These are phyloP conservation scores for Fragaria iinumae DNA, from an alignment of 306 rosid species.

Conservation along the genomic window DNA sequence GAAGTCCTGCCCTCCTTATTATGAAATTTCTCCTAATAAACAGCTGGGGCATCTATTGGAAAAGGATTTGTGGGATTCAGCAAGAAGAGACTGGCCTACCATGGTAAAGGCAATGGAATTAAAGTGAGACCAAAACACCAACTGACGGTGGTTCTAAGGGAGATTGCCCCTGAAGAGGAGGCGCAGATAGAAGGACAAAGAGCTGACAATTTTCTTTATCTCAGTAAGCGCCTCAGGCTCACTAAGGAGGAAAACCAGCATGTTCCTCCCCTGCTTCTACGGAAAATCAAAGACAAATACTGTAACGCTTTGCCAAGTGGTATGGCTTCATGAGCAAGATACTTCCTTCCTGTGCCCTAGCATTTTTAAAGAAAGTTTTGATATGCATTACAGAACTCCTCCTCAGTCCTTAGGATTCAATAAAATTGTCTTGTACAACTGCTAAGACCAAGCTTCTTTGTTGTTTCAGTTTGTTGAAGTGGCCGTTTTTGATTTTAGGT, in stretches of 20 bases:
- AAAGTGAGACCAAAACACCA: conserved; percentile 66
- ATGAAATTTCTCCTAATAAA: neutral
- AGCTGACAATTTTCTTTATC: conserved; percentile 67
- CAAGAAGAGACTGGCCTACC: conserved; percentile 47
- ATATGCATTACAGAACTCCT: conserved; percentile 1
- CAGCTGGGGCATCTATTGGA: conserved; percentile 84
- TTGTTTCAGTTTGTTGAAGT: neutral
- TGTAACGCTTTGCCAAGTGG: conserved; percentile 22
- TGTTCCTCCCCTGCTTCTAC: conserved; percentile 78
- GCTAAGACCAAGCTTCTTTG: neutral
- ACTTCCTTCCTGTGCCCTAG: conserved; percentile 2
- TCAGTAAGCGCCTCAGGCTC: conserved; percentile 43
- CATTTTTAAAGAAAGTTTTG: conserved; percentile 8
- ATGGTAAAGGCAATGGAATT: conserved; percentile 49
- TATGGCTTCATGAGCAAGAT: conserved; percentile 18
- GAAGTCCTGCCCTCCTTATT: conserved; percentile 27
- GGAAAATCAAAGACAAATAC: conserved; percentile 63
- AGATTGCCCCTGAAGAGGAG: conserved; percentile 82
- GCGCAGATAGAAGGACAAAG: conserved; percentile 71
- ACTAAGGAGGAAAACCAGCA: conserved; percentile 48
- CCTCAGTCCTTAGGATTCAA: conserved; percentile 5
- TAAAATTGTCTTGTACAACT: conserved; percentile 2
- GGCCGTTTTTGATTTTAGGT: neutral
- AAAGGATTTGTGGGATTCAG: conserved; percentile 48
- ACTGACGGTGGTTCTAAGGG: conserved; percentile 71